Evolutionary conservation across 2,329 filamentous ascomycete genomes (phyloP).

Genomic region (Didymella glomerata): DNA sequence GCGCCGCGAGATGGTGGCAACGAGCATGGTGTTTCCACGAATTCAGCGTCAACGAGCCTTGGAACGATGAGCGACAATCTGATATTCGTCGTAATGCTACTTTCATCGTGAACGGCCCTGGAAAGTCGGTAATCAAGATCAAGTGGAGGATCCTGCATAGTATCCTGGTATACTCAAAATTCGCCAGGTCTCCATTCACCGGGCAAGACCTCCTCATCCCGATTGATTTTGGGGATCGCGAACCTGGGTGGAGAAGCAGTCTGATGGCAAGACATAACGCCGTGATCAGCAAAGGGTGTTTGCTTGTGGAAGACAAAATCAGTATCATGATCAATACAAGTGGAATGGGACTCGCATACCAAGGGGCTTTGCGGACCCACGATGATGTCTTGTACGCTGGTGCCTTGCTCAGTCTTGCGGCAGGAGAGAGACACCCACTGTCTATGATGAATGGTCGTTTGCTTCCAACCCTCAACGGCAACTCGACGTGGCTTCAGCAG

Average conservation of each 20-base stretch:
- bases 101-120: slow-evolving; percentile 27
- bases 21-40: slow-evolving; percentile 32
- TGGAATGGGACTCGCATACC: slow-evolving; percentile 26
- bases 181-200: too few relatives aligned
- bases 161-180: too few relatives aligned
- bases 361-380: slow-evolving; percentile 3
- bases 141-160: slow-evolving; percentile 23
- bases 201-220: slow-evolving; percentile 8
- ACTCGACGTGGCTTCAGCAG: slow-evolving; percentile 20
- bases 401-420: slow-evolving; percentile 22
- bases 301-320: slow-evolving; percentile 21
- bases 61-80: slow-evolving; percentile 21
- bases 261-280: slow-evolving; percentile 26
- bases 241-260: slow-evolving; percentile 20
- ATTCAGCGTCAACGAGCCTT: slow-evolving; percentile 28
- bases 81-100: slow-evolving; percentile 23
- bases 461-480: slow-evolving; percentile 3
- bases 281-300: slow-evolving; percentile 20
- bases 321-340: slow-evolving; percentile 30
- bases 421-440: slow-evolving; percentile 25
- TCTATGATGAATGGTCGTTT: slow-evolving; percentile 16
- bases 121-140: slow-evolving; percentile 21
- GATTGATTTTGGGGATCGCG: slow-evolving; percentile 5
- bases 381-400: slow-evolving; percentile 23
- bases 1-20: slow-evolving; percentile 25